Base-by-base conservation (phyloP, 2,329 filamentous ascomycete species). In the Fusarium coffeatum region DNA sequence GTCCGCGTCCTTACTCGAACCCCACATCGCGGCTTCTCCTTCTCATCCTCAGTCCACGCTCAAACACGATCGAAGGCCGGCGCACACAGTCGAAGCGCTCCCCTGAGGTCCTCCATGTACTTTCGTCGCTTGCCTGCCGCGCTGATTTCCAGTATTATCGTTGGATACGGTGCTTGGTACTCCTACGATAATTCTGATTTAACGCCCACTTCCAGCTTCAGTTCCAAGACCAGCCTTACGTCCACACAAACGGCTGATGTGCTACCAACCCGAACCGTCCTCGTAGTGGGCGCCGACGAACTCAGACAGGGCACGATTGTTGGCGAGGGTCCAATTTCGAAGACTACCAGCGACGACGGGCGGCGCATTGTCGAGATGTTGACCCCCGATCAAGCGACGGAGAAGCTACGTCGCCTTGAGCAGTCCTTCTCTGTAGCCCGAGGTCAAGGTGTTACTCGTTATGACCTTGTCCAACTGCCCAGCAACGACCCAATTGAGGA, bases 401-500 rank as follows among this genome's bases (percentile, higher is more conserved):
- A 93, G 76, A 97, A 95, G 83, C 83, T 99, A 75, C 88, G 96
- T 72, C 90, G 92, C 78, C 93, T 93, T 76, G 94, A 99, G 81
- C 90, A 97, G 82, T 98, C 94, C 30, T 98, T 94, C 80, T 84
- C 94, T 12, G 93, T 99, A 42, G 93, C 93, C 64, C 86, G 96
- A 55, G 97, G 96, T 16, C 88, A 93, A 78, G 96, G 96, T 40
- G 95, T 99, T 41, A 90, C 97, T 68, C 90, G 96, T 72, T 99
- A 99, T 78, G 96, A 99, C 80, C 85, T 98, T 11, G 94, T 96
- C 25, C 96, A 99, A 80, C 87, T 98, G 65, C 93, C 95, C 12
- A 97, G 93, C 83, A 99, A 99, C 79, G 93, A 97, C 74, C 96
- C 96, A 0, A 99, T 99, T 63, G 96, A 99, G 82, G 96, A 99